Evolutionary conservation across 2,329 filamentous ascomycete genomes (phyloP).

Genomic region (Colletotrichum melonis): DNA sequence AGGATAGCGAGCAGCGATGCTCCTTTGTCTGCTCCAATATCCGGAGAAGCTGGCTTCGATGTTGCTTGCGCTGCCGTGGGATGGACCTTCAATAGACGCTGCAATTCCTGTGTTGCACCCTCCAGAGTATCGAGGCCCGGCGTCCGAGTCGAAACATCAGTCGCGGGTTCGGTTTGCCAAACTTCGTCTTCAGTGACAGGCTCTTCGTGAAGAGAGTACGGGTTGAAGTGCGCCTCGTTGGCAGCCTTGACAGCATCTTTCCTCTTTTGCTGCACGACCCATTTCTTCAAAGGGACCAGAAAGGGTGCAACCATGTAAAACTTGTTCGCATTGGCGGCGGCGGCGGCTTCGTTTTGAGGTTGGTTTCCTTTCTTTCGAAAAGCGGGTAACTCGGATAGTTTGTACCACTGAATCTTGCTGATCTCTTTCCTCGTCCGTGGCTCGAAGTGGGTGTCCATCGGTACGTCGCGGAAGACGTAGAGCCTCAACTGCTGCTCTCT

Average conservation of each 20-base stretch:
- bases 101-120: conserved; percentile 63
- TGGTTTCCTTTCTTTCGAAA: conserved; percentile 76
- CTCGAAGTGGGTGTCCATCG: conserved; percentile 88
- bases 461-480: conserved; percentile 90
- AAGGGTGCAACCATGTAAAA: conserved; percentile 99
- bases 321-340: conserved; percentile 77
- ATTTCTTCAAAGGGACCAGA: conserved; percentile 84
- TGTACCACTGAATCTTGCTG: conserved; percentile 96
- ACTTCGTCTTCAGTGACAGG: conserved; percentile 72
- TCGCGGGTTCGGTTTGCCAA: conserved; percentile 52
- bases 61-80: conserved; percentile 62
- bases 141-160: conserved; percentile 44
- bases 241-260: conserved; percentile 66
- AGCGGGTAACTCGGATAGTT: conserved; percentile 86
- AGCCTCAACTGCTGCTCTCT: conserved; percentile 92
- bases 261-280: conserved; percentile 88
- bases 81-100: conserved; percentile 66
- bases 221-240: conserved; percentile 53
- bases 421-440: conserved; percentile 96
- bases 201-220: conserved; percentile 64
- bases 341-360: conserved; percentile 63
- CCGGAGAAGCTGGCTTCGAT: conserved; percentile 46
- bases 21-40: conserved; percentile 54
- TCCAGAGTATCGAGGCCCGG: conserved; percentile 59
- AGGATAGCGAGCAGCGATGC: conserved; percentile 66